phyloP scores from a whole-genome alignment of 2,329 filamentous ascomycete genomes.

The Neonectria punicea region DNA sequence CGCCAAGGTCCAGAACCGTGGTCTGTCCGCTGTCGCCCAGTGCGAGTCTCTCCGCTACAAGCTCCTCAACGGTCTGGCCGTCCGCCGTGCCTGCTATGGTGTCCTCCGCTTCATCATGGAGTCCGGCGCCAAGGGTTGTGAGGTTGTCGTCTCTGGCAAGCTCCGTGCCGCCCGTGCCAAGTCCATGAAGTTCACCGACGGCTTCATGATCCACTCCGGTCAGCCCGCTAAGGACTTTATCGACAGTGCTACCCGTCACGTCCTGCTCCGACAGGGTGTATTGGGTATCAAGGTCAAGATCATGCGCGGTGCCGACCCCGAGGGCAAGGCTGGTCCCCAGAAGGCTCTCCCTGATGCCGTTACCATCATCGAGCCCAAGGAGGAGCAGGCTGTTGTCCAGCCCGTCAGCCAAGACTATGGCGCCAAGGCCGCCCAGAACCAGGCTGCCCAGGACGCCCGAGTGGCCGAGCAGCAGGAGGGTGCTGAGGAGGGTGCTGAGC shows the following conservation, averaged over 20 bases:
- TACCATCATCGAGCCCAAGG: slow-evolving; percentile 99
- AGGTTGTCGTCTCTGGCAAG: slow-evolving; percentile 99
- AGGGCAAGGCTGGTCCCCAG: slow-evolving; percentile 97
- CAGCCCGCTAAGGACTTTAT: slow-evolving; percentile 99
- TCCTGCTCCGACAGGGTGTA: slow-evolving; percentile 99
- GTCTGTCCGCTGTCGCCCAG: slow-evolving; percentile 99
- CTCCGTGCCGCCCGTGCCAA: slow-evolving; percentile 98
- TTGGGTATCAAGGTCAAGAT: slow-evolving; percentile 99
- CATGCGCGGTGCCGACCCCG: slow-evolving; percentile 99
- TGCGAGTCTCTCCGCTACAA: slow-evolving; percentile 99
- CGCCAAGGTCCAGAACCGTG: slow-evolving; percentile 99
- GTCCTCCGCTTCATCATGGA: slow-evolving; percentile 99
- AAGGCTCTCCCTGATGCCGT: slow-evolving; percentile 98
- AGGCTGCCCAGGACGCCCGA: slow-evolving; percentile 72
- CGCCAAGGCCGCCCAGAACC: slow-evolving; percentile 79
- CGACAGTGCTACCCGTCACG: slow-evolving; percentile 97
- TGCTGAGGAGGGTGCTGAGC: slow-evolving; percentile 63
- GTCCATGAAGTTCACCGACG: slow-evolving; percentile 99
- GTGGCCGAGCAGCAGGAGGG: slow-evolving; percentile 68
- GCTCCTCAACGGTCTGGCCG: slow-evolving; percentile 98
- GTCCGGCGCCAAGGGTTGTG: slow-evolving; percentile 98
- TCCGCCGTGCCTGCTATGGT: slow-evolving; percentile 99
- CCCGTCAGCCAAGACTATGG: slow-evolving; percentile 99
- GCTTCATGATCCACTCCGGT: slow-evolving; percentile 99
- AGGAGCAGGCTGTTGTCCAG: slow-evolving; percentile 94